Base-by-base conservation (phyloP, 345 rosid species). In the Gossypium arboreum region DNA sequence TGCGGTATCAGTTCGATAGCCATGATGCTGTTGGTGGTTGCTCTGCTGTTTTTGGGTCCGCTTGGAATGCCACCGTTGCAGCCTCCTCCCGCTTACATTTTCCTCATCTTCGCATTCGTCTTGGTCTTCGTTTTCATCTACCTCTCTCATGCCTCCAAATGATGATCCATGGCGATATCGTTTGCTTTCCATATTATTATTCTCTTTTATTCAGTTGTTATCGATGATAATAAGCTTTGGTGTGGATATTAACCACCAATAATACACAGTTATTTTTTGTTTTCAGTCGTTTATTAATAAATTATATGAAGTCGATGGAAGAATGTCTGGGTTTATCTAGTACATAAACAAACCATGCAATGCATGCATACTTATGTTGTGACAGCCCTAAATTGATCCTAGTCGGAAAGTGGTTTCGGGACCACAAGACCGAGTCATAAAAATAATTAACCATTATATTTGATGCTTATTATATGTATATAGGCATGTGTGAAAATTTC, bases 1-100 rank as follows among this genome's bases (percentile, higher is more conserved):
- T 80, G 76, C 9, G 81, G 84, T 27, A 18, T 39, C 50, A 81
- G 67, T 29, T 79, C 83, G 8, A 34, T 77, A 1, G 24, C 73
- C 73, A 54, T 75, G 79, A 74, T 83, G 74, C 6, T 76, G 52
- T 2, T 78, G 12, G 80, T 84, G 58, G 81, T 51, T 9, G 85
- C 77, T 7, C 73, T 75, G 61, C 47, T 82, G 3, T 48, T 82
- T 43, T 20, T 77, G 18, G 76, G 6, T 18, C 87, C 89, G 0
- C 13, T 80, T 4, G 45, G 60, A 60, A 78, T 85, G 76, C 86
- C 79, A 12, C 62, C 83, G 13, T 34, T 83, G 74, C 71, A 70
- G 5, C 76, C 85, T 39, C 88, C 85, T 47, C 59, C 85, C 2
- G 54, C 25, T 60, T 61, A 48, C 15, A 29, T 84, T 16, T 56